Base-by-base conservation (phyloP, 2,329 filamentous ascomycete species). In the Xylariaceae sp. region DNA sequence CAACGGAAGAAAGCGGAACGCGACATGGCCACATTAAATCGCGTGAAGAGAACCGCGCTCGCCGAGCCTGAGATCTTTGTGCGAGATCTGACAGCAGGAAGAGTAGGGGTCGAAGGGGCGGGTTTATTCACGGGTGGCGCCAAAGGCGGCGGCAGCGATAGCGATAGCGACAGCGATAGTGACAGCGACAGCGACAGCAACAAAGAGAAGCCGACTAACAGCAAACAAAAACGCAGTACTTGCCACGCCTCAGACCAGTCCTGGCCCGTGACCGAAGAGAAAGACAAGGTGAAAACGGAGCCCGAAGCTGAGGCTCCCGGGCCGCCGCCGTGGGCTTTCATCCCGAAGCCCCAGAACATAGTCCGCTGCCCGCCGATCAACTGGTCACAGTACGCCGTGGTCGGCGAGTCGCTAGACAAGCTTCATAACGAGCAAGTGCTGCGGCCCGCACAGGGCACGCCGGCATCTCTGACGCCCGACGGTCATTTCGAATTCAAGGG, bases 381-480 rank as follows among this genome's bases (percentile, higher is more conserved):
- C 74, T 97, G 92, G 92, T 83, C 85, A 12, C 92, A 96, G 67
- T 97, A 97, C 70, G 89, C 89, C 63, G 79, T 96, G n/a, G 84
- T 94, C 2, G 92, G 90, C 46, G 86, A 89, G 55, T 83, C 89
- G 1, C 77, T 96, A 34, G 90, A 96, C 70, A 88, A 85, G 68
- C 76, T 96, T 59, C 92, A 96, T 68, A 80, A 84, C 47, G 88
- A 95, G 66, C 91, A 96, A 72, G 73, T 85, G 49, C 72, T 75
- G 46, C 80, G 81, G 50, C 91, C 90, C 1, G 73, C 72, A 8
- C 76, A 79, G 39, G 83, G 83, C 1, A 68, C 68, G 13, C 83
- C 83, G 0, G 78, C 77, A 16, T 65, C 74, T 21, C 18, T 69
- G 16, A 70, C 68, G 5, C 52, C 72, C 7, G 72, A 71, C 18